These are phyloP conservation scores for Termitomyces sp. DNA, from an alignment of 768 basidiomycete species.

Conservation along the genomic window DNA sequence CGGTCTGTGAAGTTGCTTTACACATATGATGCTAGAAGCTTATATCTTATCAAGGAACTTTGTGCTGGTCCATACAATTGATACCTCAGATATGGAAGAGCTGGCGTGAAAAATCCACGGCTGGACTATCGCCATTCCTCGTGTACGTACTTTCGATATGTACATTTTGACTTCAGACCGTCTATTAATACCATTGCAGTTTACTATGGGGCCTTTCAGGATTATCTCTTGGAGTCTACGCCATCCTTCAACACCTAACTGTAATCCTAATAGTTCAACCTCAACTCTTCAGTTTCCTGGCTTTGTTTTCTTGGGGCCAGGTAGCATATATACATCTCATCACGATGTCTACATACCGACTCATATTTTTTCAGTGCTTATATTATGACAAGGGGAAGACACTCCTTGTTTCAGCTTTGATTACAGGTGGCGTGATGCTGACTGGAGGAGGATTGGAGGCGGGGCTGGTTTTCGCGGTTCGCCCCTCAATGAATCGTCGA, in stretches of 20 bases:
- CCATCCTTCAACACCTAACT: conserved; percentile 61
- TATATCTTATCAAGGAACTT: conserved; percentile 40
- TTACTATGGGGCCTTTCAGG: conserved; percentile 60
- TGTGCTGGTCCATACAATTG: conserved; percentile 65
- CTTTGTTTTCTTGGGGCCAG: conserved; percentile 64
- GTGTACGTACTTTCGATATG: conserved; percentile 52
- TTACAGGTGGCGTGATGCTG: conserved; percentile 35
- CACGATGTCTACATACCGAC: neutral
- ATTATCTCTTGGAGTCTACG: conserved; percentile 66
- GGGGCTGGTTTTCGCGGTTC: conserved; percentile 55
- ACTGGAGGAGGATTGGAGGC: conserved; percentile 56
- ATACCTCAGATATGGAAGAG: conserved; percentile 76
- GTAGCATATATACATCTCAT: conserved; percentile 29
- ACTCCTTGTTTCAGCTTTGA: conserved; percentile 23
- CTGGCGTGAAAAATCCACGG: conserved; percentile 60
- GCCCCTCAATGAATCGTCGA: conserved; percentile 34
- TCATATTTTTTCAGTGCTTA: conserved; percentile 47
- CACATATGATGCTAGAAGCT: too few relatives aligned
- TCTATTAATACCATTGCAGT: conserved; percentile 24
- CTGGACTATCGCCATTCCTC: conserved; percentile 65
- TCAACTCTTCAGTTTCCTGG: conserved; percentile 59
- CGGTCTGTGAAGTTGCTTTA: conserved; percentile 34
- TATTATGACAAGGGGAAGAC: conserved; percentile 56
- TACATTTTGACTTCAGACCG: too few relatives aligned
- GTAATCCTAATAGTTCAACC: conserved; percentile 71